Base-by-base conservation (phyloP, 805 yeast genomes). In the Yarrowia sp. region DNA sequence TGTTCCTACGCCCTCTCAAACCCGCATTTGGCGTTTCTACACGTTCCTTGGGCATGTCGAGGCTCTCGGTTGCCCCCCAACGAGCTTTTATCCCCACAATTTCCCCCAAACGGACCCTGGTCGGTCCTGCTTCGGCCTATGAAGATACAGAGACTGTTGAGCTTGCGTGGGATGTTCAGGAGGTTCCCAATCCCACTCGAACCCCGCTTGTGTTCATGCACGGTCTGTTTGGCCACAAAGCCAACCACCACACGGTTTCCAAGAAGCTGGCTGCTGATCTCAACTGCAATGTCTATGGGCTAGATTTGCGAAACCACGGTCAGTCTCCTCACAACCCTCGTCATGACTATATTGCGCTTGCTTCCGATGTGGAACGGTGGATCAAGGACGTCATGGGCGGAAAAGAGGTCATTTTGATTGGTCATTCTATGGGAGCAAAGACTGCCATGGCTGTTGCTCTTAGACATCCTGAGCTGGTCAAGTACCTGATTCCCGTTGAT, bases 261-360 rank as follows among this genome's bases (percentile, higher is more conserved):
- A 74, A 76, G 43, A 75, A 74, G 1, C 69, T 79, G n/a, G 79
- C 82, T 0, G 71, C 78, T 15, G 80, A 78, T 22, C 73, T 80
- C 43, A 68, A 71, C 32, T 72, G 77, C 15, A 70, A 76, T 4
- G 78, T 80, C 4, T 80, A 77, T 70, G 78, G 80, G 65, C 69
- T 76, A 16, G 98, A 94, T 76, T 81, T 93, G 70, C 82, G 99
- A 70, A 93, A 95, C 78, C 97, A 93, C 76, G 99, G 99, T 1
- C 87, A 84, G n/a, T 90, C 97, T 1, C 97, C 97, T 0, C 96
- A 90, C 73, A 75, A 74, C n/a, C 75, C 77, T 0, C 79, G 89
- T 40, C 91, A 90, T 74, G 93, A 90, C 75, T 93, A 93, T 77
- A 89, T 90, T 0, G 81, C 93, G 1, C 81, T 94, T 80, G 89